Evolutionary conservation across 2,329 filamentous ascomycete genomes (phyloP), one percentile per base, ranked within the genome.

Genomic region (Onygena corvina): DNA sequence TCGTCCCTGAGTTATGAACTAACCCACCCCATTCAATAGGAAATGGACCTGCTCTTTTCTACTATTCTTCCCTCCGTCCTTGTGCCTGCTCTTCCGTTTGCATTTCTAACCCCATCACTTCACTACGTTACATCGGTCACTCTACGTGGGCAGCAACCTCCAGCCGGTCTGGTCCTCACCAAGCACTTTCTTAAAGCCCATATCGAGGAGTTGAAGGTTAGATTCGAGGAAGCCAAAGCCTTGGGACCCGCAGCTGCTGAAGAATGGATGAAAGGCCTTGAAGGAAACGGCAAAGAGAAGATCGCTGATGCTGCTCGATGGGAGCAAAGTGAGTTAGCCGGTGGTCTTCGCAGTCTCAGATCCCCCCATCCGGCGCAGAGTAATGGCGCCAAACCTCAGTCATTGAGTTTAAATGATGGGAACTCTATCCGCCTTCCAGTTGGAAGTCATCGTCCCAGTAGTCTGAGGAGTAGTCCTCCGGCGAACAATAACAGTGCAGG

Each of bases 231-330:
- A 3, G 83, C 81, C 48, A 77, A 78, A 57, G 66, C 70, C n/a
- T 73, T 86, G 56, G 83, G 85, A n/a, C 58, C 73, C 38, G 80
- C 81, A 35, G 77, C 81, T 8, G 75, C 76, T 3, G 82, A 86
- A 56, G 85, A 89, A 63, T 92, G 86, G 85, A 71, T 80, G 25
- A 89, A 89, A 64, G 85, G 85, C 7, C 73, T 92, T 2, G 76
- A 80, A 36, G 69, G 68, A 23, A 74, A 77, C 51, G 83, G 84
- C 7, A 77, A 76, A 57, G 72, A 78, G 51, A 67, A 72, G 45
- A 75, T 79, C 56, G 72, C 70, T 8, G 79, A 84, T 60, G 74
- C 77, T 25, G 73, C 77, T 23, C 77, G 83, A 46, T 90, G 84
- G 81, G 85, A 88, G 61, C 82, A 80, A 58, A 90, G 83, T 79